Percentiles rank a stretch among this genome's conserved stretches.
phyloP scores from a whole-genome alignment of 1,284 basidiomycete species.

The Papiliotrema terrestris region DNA sequence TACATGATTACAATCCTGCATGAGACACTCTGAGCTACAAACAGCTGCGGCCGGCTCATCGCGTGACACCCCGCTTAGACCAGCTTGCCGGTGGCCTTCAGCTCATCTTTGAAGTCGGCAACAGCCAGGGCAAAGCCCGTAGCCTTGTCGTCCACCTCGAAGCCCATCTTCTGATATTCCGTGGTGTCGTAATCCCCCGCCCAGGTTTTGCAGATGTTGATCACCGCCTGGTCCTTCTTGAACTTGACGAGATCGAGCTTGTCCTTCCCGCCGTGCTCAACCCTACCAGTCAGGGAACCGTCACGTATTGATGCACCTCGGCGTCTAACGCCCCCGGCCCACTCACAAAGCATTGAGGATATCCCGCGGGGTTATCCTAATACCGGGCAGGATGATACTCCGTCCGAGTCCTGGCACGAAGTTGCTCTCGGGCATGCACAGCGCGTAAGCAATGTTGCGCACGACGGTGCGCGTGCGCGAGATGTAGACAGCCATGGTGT shows the following conservation, averaged over 20 bases:
- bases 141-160: constrained; percentile 41
- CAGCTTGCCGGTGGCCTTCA: constrained; percentile 7
- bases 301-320: background rate
- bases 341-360: constrained; percentile 48
- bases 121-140: constrained; percentile 46
- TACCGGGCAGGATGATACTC: constrained; percentile 49
- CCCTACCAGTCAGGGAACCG: constrained; percentile 11
- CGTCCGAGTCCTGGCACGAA: constrained; percentile 34
- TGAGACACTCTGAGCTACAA: no score
- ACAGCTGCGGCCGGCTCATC: no score
- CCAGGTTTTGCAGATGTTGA: constrained; percentile 48
- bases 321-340: no score
- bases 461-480: constrained; percentile 55
- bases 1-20: no score
- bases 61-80: background rate
- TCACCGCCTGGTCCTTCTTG: constrained; percentile 44
- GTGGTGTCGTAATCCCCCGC: constrained; percentile 45
- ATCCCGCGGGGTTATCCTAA: constrained; percentile 45
- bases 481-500: constrained; percentile 57
- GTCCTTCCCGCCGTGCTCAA: constrained; percentile 44
- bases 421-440: constrained; percentile 41
- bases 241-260: constrained; percentile 44
- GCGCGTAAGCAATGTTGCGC: constrained; percentile 47
- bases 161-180: constrained; percentile 36
- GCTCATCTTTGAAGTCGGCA: constrained; percentile 44